Evolutionary conservation across 108 stramenopile species (phyloP).

Genomic region (Fragilaria crotonensis): DNA sequence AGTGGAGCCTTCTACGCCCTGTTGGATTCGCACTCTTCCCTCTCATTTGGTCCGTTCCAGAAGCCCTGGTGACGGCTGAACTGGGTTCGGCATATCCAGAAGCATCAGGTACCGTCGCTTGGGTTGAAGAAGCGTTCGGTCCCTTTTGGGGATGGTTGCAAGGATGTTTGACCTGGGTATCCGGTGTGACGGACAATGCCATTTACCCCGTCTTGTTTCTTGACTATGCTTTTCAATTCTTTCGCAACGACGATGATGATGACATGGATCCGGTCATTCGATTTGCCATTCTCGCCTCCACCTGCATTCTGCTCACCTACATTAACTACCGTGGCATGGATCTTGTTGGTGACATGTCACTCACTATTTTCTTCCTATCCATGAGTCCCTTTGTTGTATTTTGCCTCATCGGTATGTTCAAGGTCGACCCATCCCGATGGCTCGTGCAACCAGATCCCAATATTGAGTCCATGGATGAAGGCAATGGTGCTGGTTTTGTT

Average conservation of each 20-base stretch:
- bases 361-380: constrained; percentile 72
- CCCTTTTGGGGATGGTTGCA: constrained; percentile 65
- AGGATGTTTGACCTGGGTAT: constrained; percentile 87
- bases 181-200: constrained; percentile 86
- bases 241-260: constrained; percentile 16
- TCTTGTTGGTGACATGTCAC: constrained; percentile 76
- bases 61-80: constrained; percentile 88
- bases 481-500: constrained; percentile 30
- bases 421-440: constrained; percentile 79
- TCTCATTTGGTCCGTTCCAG: constrained; percentile 86
- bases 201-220: constrained; percentile 81
- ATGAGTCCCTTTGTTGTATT: constrained; percentile 89
- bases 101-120: constrained; percentile 81
- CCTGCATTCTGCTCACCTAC: constrained; percentile 61
- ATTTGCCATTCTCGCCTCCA: constrained; percentile 35
- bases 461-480: constrained; percentile 37
- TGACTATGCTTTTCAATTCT: constrained; percentile 67
- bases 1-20: constrained; percentile 83
- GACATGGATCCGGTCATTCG: constrained; percentile 17
- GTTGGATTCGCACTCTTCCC: constrained; percentile 74
- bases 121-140: constrained; percentile 92
- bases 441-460: constrained; percentile 45
- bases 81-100: constrained; percentile 86
- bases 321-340: constrained; percentile 84
- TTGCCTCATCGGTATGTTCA: constrained; percentile 51